Percentiles rank a stretch among this genome's conserved stretches.
Conservation (phyloP, 1,284 basidiomycete genomes). For the Cutaneotrichosporon cutaneum region DNA sequence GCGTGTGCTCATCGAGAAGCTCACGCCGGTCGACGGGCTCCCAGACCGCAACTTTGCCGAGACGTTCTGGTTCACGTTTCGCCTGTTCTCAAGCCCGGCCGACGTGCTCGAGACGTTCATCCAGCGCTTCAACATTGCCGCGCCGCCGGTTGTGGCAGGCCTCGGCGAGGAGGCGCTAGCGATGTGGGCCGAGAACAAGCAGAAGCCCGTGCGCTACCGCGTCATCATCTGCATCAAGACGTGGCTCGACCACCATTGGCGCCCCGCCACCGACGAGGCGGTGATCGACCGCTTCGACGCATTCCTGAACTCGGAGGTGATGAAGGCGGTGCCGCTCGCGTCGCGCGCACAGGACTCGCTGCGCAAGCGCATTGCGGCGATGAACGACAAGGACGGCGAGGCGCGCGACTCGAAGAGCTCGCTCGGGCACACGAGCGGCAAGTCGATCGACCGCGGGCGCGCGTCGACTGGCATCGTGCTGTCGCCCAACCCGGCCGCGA, state of each 20-base stretch:
- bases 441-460: slow-evolving; percentile 27
- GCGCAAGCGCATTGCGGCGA: slow-evolving; percentile 26
- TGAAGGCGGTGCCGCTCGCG: slow-evolving; percentile 44
- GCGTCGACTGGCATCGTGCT: slow-evolving; percentile 10
- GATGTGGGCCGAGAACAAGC: slow-evolving; percentile 80
- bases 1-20: slow-evolving; percentile 82
- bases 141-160: slow-evolving; percentile 39
- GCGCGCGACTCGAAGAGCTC: neutral
- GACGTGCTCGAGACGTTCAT: slow-evolving; percentile 76
- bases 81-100: slow-evolving; percentile 79
- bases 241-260: slow-evolving; percentile 93
- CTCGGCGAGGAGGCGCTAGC: slow-evolving; percentile 60
- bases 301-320: slow-evolving; percentile 46
- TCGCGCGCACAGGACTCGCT: slow-evolving; percentile 42
- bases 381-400: slow-evolving; percentile 15
- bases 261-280: slow-evolving; percentile 61
- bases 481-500: slow-evolving; percentile 5
- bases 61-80: slow-evolving; percentile 93
- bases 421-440: neutral
- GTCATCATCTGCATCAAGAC: slow-evolving; percentile 88
- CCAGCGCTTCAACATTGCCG: slow-evolving; percentile 72
- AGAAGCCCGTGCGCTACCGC: slow-evolving; percentile 80
- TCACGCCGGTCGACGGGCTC: slow-evolving; percentile 87
- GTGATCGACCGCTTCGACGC: slow-evolving; percentile 50
- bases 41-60: slow-evolving; percentile 80